Evolutionary conservation across 164 flowering plant genomes (phyloP), one percentile per base, ranked within the genome.

Genomic region (Berberis vulgaris): DNA sequence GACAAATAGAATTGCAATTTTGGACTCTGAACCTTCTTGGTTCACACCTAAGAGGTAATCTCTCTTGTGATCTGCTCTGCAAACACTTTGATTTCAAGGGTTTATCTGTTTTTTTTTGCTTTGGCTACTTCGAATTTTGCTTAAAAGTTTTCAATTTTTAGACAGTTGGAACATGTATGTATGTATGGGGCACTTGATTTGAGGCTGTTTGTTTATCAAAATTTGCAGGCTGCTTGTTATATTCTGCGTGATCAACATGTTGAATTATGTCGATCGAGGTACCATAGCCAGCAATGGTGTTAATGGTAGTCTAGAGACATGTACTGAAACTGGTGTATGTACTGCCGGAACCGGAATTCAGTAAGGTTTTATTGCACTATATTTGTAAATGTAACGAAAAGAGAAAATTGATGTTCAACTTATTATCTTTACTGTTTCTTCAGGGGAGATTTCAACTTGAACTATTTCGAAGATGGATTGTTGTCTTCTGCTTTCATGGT

Each of bases 401-500:
- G 26, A 26, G 26, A 26, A 26, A 26, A 26, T 26, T 26, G 26
- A 26, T 26, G 26, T 26, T 26, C 26, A 61, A 59, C 26, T 6
- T 65, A 42, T 42, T 26, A 10, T 50, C 26, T 43, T 65, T 55
- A 1, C 42, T 49, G 60, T 41, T 61, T 57, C 11, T 72, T 70
- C 71, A 95, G 99, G 82, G 97, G 97, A 45, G 88, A 84, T 41
- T 95, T 95, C 67, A 80, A 88, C 72, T 76, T 95, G 78, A 84
- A 50, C 67, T 82, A 95, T 74, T 95, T 91, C 66, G 72, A 95
- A 81, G 99, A 95, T 82, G 99, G 99, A 50, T 67, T 91, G 74
- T 67, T 95, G 69, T 95, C 99, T 66, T 95, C 99, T 63, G 96
- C 97, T 2, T 91, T 95, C 76, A 95, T 95, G 99, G 97, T 95